A percentile compares a stretch with the other conserved stretches of the same genome.
phyloP scores from a whole-genome alignment of 768 basidiomycete species.

The Lentinula sp. region DNA sequence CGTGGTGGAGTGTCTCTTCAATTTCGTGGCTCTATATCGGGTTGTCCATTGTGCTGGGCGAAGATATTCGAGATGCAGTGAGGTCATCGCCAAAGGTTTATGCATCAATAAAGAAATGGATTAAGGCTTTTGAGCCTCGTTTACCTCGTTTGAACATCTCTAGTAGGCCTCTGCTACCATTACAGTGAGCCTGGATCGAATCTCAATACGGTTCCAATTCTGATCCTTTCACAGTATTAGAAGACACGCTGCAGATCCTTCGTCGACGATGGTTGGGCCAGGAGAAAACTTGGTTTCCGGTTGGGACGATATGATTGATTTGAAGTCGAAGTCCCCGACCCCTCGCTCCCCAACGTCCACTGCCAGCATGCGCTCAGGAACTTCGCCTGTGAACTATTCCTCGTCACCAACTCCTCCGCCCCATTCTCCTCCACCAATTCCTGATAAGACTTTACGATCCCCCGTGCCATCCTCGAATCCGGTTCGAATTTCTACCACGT shows the following conservation, averaged over 20 bases:
- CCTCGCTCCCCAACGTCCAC: constrained; percentile 2
- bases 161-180: neutral
- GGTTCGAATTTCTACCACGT: neutral
- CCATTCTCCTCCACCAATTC: neutral
- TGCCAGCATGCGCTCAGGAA: neutral
- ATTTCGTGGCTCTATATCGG: constrained; percentile 2
- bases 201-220: neutral
- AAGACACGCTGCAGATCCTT: neutral
- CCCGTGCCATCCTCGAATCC: neutral
- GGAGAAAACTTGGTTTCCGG: neutral
- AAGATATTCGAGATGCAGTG: neutral
- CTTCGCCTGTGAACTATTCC: neutral
- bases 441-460: neutral
- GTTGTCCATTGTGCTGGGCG: neutral
- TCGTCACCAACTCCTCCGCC: neutral
- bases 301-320: constrained; percentile 6
- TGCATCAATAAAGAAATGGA: neutral
- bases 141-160: neutral
- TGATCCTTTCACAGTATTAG: neutral
- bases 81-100: neutral
- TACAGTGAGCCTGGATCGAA: neutral
- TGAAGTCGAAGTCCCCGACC: neutral
- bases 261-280: neutral
- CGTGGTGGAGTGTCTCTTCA: constrained; percentile 1
- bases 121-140: neutral